Base-by-base conservation (phyloP, 2,329 filamentous ascomycete genomes). In the Scytalidium lignicola region DNA sequence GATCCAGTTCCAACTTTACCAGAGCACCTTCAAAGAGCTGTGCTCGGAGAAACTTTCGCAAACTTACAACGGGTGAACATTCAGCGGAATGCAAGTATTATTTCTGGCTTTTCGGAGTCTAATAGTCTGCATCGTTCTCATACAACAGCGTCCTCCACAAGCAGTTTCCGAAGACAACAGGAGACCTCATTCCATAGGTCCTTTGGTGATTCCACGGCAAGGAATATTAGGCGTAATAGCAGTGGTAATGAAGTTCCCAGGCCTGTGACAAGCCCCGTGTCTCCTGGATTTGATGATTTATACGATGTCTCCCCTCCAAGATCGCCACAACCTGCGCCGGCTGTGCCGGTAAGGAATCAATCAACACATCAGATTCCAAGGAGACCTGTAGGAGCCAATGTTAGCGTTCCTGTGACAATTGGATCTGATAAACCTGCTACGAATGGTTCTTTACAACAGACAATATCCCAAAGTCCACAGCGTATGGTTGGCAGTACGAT, bases 1-100 rank as follows among this genome's bases (percentile, higher is more conserved):
- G 82, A 86, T 0, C 67, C 69, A n/a, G 63, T 71, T 29, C 57
- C 59, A 29, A 60, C 59, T 23, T 48, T 66, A 21, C 64, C 65
- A 21, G 63, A 64, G 37, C 59, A 66, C 47, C 63, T 67, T 21
- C 63, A 63, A 43, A 58, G 62, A 55, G 62, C 61, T 29, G 50
- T 66, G 13, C 53, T 60, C 17, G 60, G 59, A 39, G 61, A 64
- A 26, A 58, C 60, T 48, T 54, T 58, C 44, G 55, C 58, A 40
- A 56, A 48, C 20, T 46, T 56, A 5, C 61, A 64, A 48, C 60
- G 59, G 28, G 46, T 59, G 23, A 61, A 52, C 41, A 63, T 52
- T 26, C 58, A 60, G 45, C 56, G 52, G 17, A 37, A 51, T 8
- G 50, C 58, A 40, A 57, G 46, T 21, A 18, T 58, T 28, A 57